Base-by-base conservation (phyloP, 73 alveolate species). In the Strombidium stylifer region DNA sequence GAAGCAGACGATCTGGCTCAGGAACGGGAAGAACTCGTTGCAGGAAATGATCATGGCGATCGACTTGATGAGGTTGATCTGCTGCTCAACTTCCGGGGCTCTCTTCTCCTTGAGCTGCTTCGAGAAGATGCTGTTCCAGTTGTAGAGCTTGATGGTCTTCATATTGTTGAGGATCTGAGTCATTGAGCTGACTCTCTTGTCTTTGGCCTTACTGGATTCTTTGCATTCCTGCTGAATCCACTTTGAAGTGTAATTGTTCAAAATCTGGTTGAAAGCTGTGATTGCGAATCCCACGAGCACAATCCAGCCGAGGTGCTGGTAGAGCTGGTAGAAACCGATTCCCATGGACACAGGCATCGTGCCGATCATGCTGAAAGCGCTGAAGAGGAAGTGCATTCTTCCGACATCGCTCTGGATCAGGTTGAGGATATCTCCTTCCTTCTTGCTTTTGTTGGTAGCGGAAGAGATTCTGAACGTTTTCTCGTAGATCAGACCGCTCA, bases 381-480 rank as follows among this genome's bases (percentile, higher is more conserved):
- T 49, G 19, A 73, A 72, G 47, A 76, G 46, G 41, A 64, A 27
- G 23, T 20, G 18, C 6, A 76, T 34, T 41, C 54, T 65, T 16
- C 50, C 15, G 1, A 82, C 61, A 44, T 76, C 88, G 12, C 64
- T 82, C 23, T 76, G 70, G n/a, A 76, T 47, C 28, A 76, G 66
- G 42, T 76, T 76, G 2, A 76, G 77, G 16, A 76, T 76, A 30
- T 76, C 88, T 15, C 82, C 88, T 23, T 76, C 45, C 6, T 70
- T 15, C 32, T 65, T 65, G 23, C 54, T 30, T 42, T 76, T 76
- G 46, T 76, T 76, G 15, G 88, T 65, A 24, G 88, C 88, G 19
- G 70, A 20, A 1, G 88, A 76, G 0, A 76, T 65, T 14, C 30
- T 51, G 41, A 76, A 44, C 11, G 50, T 31, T 39, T 76, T 76